These are phyloP conservation scores for Podaxis sp. DNA, from an alignment of 768 basidiomycete species.

Conservation along the genomic window DNA sequence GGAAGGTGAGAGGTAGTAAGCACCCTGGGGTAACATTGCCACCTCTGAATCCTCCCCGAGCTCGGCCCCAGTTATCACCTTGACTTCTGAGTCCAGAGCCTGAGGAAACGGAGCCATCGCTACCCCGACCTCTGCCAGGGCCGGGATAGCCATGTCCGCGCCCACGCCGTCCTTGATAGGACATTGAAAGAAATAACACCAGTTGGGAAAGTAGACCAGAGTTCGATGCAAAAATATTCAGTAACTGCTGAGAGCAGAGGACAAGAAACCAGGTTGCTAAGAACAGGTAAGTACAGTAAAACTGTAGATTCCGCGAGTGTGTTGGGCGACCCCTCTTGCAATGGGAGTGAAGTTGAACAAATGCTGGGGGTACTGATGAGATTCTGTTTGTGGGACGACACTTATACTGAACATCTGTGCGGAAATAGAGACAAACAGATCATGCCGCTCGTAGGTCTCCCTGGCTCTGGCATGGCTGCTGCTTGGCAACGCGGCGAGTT, in stretches of 20 bases:
- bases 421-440: not conserved
- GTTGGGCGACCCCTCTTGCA: not conserved
- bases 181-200: slow-evolving; percentile 17
- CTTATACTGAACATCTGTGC: not conserved
- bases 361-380: not conserved
- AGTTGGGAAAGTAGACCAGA: not conserved
- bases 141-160: not conserved
- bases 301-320: not conserved
- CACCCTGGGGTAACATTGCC: slow-evolving; percentile 33
- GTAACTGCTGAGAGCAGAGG: not conserved
- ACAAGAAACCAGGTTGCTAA: not conserved
- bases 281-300: not conserved
- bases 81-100: slow-evolving; percentile 4
- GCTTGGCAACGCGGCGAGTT: not conserved
- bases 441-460: not conserved
- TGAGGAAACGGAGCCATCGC: not conserved
- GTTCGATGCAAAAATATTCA: slow-evolving; percentile 1
- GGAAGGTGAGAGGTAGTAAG: not conserved
- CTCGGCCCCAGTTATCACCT: slow-evolving; percentile 20
- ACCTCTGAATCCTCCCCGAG: slow-evolving; percentile 9
- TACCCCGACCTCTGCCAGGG: not conserved
- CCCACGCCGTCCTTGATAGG: slow-evolving; percentile 18
- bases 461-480: not conserved
- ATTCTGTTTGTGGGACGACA: no score
- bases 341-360: slow-evolving; percentile 1